phyloP scores from a whole-genome alignment of 345 rosid species.

The Acer negundo region DNA sequence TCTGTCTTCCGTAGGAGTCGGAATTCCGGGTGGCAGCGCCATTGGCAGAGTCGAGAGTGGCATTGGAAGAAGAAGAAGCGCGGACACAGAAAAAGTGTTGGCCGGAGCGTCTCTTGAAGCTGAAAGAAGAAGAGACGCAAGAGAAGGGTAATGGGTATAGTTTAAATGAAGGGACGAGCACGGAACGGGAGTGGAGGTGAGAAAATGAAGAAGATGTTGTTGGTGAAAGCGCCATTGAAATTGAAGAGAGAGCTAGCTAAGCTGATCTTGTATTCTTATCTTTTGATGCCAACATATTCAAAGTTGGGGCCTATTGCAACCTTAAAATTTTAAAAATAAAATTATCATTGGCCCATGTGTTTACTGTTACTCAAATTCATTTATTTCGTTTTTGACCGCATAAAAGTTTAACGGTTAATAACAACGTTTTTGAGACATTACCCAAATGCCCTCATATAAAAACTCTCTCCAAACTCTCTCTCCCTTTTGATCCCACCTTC shows the following conservation, averaged over 20 bases:
- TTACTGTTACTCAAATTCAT: too few relatives aligned
- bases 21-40: constrained; percentile 46
- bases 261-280: too few relatives aligned
- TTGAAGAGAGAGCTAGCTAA: constrained; percentile 1
- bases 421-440: too few relatives aligned
- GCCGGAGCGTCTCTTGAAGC: constrained; percentile 9
- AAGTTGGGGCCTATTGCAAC: too few relatives aligned
- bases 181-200: constrained; percentile 16
- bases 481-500: too few relatives aligned
- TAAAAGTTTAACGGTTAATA: too few relatives aligned
- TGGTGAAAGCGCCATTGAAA: constrained; percentile 16
- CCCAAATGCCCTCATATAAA: too few relatives aligned
- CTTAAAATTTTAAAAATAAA: too few relatives aligned
- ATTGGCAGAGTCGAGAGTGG: constrained; percentile 47
- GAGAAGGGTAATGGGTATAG: constrained; percentile 18
- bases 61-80: constrained; percentile 28
- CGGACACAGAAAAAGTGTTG: constrained; percentile 10
- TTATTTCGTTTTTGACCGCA: too few relatives aligned
- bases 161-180: constrained; percentile 24
- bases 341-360: too few relatives aligned
- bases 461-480: too few relatives aligned
- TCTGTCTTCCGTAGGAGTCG: constrained; percentile 64
- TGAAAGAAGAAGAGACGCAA: constrained; percentile 10
- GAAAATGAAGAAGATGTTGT: not conserved
- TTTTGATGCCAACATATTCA: too few relatives aligned